Base-by-base conservation (phyloP, 2,329 filamentous ascomycete species). In the Aspergillus sp. region DNA sequence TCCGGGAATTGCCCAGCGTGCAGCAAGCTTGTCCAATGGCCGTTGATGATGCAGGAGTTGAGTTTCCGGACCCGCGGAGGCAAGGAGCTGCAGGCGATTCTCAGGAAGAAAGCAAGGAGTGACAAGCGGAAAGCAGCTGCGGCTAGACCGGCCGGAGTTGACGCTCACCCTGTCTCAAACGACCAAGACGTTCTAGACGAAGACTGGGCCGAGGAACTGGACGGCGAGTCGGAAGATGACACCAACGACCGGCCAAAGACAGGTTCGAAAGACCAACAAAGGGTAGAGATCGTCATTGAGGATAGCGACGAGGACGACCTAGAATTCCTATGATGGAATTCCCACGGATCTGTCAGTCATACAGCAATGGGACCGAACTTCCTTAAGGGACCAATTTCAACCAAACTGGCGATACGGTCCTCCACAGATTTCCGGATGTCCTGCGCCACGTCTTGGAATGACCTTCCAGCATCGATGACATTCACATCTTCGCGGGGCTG, bases 1-100 rank as follows among this genome's bases (percentile, higher is more conserved):
- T 67, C 78, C 31, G 91, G 91, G 2, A 70, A 63, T 2, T 97
- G 93, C 72, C 90, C 90, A 0, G 74, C 74, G 17, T 97, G 93
- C 65, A 72, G 78, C 1, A 76, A 77, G 0, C 70, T 76, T 4
- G 73, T 91, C 2, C 69, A 78, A 47, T 97, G 93, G 93, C 77
- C 79, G 0, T 82, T 88, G 45, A 83, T 97, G 73, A 88, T 95
- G 75, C 92, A 86, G 66, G 92, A 96, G 67, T 72, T 96, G 61
- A 94, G 82, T 47, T 73, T 96, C 45, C 81, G 93, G 29, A 76
- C 83, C 32, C 81, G 89, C 20, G 91, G 88, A 0, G 71, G 80
- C 50, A 87, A 88, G 52, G 87, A 91, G 58, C 75, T 92, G 1
- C 81, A 85, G 38, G 45, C 49, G 16, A 84, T 84, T 59, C 63